Conservation (phyloP, 805 yeast genomes). For the Cyberlindnera subsufficiens region DNA sequence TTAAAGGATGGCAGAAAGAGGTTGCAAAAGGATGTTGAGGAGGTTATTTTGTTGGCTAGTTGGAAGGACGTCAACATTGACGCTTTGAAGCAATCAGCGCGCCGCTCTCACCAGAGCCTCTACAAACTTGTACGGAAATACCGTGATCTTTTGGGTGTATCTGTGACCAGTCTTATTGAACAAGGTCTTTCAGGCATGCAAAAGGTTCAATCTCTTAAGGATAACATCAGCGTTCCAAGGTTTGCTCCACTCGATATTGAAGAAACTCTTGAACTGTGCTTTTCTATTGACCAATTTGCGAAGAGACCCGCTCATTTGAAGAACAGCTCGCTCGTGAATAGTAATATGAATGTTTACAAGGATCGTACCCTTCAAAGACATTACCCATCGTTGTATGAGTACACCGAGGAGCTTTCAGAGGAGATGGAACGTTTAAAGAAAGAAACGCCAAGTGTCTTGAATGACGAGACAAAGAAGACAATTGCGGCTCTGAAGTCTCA, state of each 20-base stretch:
- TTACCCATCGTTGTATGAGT: conserved; percentile 45
- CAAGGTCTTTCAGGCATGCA: conserved; percentile 39
- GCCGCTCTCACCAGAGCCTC: conserved; percentile 76
- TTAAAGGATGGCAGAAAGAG: conserved; percentile 41
- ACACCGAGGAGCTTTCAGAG: conserved; percentile 46
- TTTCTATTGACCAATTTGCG: conserved; percentile 40
- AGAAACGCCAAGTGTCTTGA: conserved; percentile 71
- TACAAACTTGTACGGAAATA: conserved; percentile 83
- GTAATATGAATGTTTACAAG: conserved; percentile 49
- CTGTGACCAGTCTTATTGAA: conserved; percentile 53
- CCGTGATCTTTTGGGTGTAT: conserved; percentile 50
- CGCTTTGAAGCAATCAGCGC: conserved; percentile 90
- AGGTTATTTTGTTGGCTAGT: conserved; percentile 82
- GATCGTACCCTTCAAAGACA: conserved; percentile 26
- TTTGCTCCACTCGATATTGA: conserved; percentile 11
- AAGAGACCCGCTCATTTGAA: conserved; percentile 52
- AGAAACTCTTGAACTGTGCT: conserved; percentile 3
- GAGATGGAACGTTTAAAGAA: conserved; percentile 59
- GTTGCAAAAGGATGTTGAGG: conserved; percentile 75
- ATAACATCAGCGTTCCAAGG: conserved; percentile 5
- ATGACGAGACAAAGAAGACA: conserved; percentile 68
- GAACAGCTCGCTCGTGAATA: conserved; percentile 43
- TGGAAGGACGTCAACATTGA: conserved; percentile 96
- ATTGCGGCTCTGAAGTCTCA: conserved; percentile 73
- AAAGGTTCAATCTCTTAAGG: conserved; percentile 9